These are phyloP conservation scores for Calonectria pseudoturangicola DNA, from an alignment of 2,329 filamentous ascomycete genomes.

Conservation along the genomic window DNA sequence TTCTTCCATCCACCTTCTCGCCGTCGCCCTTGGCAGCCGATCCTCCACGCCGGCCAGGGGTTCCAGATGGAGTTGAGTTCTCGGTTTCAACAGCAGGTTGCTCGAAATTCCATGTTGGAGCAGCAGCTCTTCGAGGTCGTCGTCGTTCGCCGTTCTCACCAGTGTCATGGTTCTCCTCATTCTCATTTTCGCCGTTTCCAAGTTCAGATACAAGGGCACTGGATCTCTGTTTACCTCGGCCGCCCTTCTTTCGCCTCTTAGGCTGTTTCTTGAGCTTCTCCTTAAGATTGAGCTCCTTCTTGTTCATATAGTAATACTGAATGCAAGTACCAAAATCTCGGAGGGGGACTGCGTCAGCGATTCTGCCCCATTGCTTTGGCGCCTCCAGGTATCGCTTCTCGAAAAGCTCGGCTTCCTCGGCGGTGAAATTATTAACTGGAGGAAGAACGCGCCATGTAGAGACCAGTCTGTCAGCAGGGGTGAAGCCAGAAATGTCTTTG, in stretches of 20 bases:
- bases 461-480: conserved; percentile 80
- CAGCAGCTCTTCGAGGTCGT: conserved; percentile 78
- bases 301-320: conserved; percentile 90
- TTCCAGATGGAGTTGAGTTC: conserved; percentile 73
- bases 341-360: conserved; percentile 79
- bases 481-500: conserved; percentile 78
- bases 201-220: conserved; percentile 81
- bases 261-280: conserved; percentile 82
- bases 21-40: conserved; percentile 64
- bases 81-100: conserved; percentile 76
- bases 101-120: conserved; percentile 83
- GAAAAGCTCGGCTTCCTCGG: conserved; percentile 81
- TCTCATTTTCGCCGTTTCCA: conserved; percentile 75
- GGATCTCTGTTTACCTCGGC: conserved; percentile 75
- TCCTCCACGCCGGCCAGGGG: conserved; percentile 71
- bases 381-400: conserved; percentile 84
- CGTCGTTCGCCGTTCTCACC: conserved; percentile 77
- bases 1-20: conserved; percentile 68
- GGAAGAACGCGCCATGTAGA: conserved; percentile 83
- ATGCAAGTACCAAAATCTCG: conserved; percentile 88
- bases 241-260: conserved; percentile 74
- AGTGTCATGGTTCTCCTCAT: conserved; percentile 73
- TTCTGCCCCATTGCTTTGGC: conserved; percentile 88
- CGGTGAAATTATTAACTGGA: conserved; percentile 83
- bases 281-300: conserved; percentile 84